Evolutionary conservation across 208 protist species (phyloP).

Genomic region (Acanthamoeba royreba): DNA sequence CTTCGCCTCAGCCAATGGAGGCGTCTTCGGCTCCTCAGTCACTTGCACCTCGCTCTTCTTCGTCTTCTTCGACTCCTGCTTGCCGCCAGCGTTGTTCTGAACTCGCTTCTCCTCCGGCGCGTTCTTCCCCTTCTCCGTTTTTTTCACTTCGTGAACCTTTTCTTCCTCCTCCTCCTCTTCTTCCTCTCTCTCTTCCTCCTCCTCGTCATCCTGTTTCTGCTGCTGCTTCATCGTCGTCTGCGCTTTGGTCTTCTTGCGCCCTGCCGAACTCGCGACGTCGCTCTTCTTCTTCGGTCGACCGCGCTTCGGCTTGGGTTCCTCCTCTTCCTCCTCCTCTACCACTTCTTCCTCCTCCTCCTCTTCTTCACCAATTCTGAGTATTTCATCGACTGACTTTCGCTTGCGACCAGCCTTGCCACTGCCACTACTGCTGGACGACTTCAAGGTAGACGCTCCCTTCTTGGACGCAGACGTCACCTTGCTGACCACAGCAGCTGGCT

Average conservation of each 20-base stretch:
- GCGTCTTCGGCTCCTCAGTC: not conserved
- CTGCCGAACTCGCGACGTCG: not conserved
- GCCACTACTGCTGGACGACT: too few relatives aligned
- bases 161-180: not conserved
- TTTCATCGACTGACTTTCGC: not conserved
- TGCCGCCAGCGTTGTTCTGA: not conserved
- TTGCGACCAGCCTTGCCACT: too few relatives aligned
- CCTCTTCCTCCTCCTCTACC: not conserved
- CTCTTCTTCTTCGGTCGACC: too few relatives aligned
- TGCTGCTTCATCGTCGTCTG: not conserved
- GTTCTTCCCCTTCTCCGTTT: not conserved
- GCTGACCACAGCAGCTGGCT: too few relatives aligned
- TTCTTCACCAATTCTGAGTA: not conserved
- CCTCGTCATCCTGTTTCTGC: not conserved
- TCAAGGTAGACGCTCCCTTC: too few relatives aligned
- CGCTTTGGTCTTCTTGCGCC: not conserved
- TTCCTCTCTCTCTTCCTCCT: not conserved
- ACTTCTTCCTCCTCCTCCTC: not conserved
- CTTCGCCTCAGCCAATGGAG: not conserved
- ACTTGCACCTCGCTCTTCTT: not conserved
- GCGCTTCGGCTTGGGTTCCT: too few relatives aligned
- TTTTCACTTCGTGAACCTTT: not conserved
- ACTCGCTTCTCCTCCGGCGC: not conserved
- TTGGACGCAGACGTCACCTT: too few relatives aligned
- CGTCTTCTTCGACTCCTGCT: not conserved